These are phyloP conservation scores for Speleostelium caveatum DNA, from an alignment of 78 protist species.

Conservation along the genomic window DNA sequence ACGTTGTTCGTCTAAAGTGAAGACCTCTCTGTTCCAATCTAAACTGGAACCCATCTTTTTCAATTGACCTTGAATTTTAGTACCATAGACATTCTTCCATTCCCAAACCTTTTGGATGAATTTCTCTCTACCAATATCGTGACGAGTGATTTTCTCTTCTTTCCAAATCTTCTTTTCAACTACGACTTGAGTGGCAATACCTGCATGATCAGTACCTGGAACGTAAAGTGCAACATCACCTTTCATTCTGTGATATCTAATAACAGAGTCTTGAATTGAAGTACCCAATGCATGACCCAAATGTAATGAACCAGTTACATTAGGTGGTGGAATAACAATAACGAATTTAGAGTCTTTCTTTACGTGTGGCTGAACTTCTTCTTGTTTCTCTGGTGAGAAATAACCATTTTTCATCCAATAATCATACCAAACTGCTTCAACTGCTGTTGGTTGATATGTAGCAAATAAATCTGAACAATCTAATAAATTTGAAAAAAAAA, in stretches of 20 bases:
- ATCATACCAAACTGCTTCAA: slow-evolving; percentile 96
- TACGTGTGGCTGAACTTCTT: slow-evolving; percentile 57
- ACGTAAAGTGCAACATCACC: slow-evolving; percentile 95
- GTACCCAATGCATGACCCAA: slow-evolving; percentile 99
- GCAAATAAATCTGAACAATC: slow-evolving; percentile 41
- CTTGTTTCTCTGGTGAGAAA: slow-evolving; percentile 88
- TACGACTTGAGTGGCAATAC: slow-evolving; percentile 94
- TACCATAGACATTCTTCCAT: slow-evolving; percentile 96
- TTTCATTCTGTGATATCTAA: slow-evolving; percentile 95
- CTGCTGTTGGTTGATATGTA: slow-evolving; percentile 90
- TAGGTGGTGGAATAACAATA: slow-evolving; percentile 99
- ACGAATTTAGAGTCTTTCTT: slow-evolving; percentile 81
- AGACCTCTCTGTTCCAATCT: slow-evolving; percentile 98
- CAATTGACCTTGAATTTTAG: slow-evolving; percentile 93
- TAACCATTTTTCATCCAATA: slow-evolving; percentile 97
- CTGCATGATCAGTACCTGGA: slow-evolving; percentile 99
- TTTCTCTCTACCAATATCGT: slow-evolving; percentile 96
- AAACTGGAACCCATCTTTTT: slow-evolving; percentile 93
- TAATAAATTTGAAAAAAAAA: not conserved
- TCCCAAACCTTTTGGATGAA: slow-evolving; percentile 95
- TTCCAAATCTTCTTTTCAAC: slow-evolving; percentile 94
- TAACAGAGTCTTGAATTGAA: slow-evolving; percentile 92
- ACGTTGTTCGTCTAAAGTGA: slow-evolving; percentile 95
- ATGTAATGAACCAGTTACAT: slow-evolving; percentile 99
- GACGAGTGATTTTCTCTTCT: slow-evolving; percentile 78